Evolutionary conservation across 139 green algal genomes (phyloP).

Genomic region (Asterochloris sp.): DNA sequence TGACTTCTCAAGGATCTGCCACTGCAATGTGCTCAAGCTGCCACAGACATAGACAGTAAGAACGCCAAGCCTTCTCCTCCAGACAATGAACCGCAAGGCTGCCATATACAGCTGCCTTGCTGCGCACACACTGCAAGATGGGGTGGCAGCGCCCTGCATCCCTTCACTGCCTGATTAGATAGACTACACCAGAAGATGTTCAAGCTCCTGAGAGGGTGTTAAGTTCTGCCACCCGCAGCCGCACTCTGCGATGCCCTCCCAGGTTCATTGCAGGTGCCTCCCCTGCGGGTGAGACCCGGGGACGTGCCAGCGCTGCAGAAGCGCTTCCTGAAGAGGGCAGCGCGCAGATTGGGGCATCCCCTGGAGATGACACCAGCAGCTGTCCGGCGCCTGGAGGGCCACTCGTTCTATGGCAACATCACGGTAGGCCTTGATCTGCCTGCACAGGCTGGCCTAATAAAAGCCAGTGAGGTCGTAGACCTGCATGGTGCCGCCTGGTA

Average conservation of each 20-base stretch:
- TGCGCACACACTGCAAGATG: not conserved
- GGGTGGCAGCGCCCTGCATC: not conserved
- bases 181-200: not conserved
- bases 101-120: not conserved
- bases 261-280: slow-evolving; percentile 44
- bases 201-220: not conserved
- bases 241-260: not conserved
- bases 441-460: not conserved
- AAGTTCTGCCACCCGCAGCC: not conserved
- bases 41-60: not conserved
- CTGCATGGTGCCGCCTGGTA: not conserved
- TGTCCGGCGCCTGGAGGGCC: slow-evolving; percentile 55
- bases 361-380: slow-evolving; percentile 50
- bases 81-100: not conserved
- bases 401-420: slow-evolving; percentile 67
- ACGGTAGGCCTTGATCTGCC: slow-evolving; percentile 17
- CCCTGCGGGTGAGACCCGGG: slow-evolving; percentile 59
- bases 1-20: too few relatives aligned
- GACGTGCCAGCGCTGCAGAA: slow-evolving; percentile 59
- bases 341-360: slow-evolving; percentile 5
- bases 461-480: not conserved
- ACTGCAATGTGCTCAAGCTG: not conserved
- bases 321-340: slow-evolving; percentile 45
- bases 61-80: not conserved
- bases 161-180: not conserved